A percentile compares a stretch with the other conserved stretches of the same genome.
phyloP scores from a whole-genome alignment of 179 eudicot species.

The Spinacia oleracea region DNA sequence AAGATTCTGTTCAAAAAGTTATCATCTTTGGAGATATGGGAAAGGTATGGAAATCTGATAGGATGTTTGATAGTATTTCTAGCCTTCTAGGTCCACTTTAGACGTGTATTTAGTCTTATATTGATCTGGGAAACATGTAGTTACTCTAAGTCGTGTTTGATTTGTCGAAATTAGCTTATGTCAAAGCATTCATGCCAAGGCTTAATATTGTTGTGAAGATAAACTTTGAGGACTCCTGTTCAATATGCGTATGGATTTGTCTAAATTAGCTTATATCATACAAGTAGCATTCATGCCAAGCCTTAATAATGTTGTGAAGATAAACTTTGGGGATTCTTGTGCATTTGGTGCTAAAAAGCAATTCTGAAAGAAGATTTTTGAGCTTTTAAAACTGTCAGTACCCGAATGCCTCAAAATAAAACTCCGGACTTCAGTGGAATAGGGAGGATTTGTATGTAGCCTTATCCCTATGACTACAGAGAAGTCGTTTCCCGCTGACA shows the following conservation, averaged over 20 bases:
- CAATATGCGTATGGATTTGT: neutral
- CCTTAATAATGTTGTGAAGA: too few species aligned
- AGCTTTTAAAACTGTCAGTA: neutral
- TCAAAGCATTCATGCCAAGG: neutral
- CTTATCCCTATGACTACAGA: too few species aligned
- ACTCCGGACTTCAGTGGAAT: too few species aligned
- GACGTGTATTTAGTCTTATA: neutral
- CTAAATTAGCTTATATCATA: neutral
- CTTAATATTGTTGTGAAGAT: too few species aligned
- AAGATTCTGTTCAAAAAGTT: conserved; percentile 68
- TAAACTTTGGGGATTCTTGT: too few species aligned
- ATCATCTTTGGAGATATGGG: conserved; percentile 91
- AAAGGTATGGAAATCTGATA: conserved; percentile 44
- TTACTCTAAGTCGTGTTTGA: neutral
- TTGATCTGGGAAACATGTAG: neutral
- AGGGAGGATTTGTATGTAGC: too few species aligned
- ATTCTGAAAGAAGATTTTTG: neutral
- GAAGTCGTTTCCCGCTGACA: too few species aligned
- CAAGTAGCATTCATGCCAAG: too few species aligned
- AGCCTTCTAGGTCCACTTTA: neutral
- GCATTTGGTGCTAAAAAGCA: neutral
- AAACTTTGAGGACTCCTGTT: too few species aligned
- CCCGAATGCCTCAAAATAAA: too few species aligned
- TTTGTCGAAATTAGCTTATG: neutral
- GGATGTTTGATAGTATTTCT: neutral